phyloP scores from a whole-genome alignment of 164 flowering plant species.

The Tinospora cordifolia region DNA sequence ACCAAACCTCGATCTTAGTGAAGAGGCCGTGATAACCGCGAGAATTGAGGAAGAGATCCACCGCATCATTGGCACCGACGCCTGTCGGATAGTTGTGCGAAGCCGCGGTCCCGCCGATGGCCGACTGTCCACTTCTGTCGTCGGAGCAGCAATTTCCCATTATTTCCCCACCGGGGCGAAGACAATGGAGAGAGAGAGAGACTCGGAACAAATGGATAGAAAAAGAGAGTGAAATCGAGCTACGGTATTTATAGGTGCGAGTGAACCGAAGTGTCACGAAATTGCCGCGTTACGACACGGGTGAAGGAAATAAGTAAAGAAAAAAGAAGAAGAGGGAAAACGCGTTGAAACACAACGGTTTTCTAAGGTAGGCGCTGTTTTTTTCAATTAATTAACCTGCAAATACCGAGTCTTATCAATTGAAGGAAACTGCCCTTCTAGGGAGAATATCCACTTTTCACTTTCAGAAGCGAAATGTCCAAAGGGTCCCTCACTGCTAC shows the following conservation, averaged over 20 bases:
- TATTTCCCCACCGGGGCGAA: constrained; percentile 18
- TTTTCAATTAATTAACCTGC: too few relatives aligned
- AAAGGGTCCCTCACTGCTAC: neutral
- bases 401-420: neutral
- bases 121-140: constrained; percentile 42
- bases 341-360: constrained; percentile 8
- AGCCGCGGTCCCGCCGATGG: constrained; percentile 46
- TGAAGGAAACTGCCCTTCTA: neutral
- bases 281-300: neutral
- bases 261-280: neutral
- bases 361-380: too few relatives aligned
- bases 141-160: constrained; percentile 95
- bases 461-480: neutral
- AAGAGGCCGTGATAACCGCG: constrained; percentile 57
- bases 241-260: neutral
- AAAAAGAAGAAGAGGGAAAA: constrained; percentile 8
- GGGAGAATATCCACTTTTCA: neutral
- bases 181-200: neutral
- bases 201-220: neutral
- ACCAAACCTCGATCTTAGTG: constrained; percentile 76
- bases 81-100: constrained; percentile 10
- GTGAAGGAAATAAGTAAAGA: neutral
- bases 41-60: constrained; percentile 40
- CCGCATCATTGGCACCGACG: constrained; percentile 48
- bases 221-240: neutral